A percentile compares a stretch with the other conserved stretches of the same genome.
Conservation (phyloP, 2,329 filamentous ascomycete species). For the Neoascochyta sp. region DNA sequence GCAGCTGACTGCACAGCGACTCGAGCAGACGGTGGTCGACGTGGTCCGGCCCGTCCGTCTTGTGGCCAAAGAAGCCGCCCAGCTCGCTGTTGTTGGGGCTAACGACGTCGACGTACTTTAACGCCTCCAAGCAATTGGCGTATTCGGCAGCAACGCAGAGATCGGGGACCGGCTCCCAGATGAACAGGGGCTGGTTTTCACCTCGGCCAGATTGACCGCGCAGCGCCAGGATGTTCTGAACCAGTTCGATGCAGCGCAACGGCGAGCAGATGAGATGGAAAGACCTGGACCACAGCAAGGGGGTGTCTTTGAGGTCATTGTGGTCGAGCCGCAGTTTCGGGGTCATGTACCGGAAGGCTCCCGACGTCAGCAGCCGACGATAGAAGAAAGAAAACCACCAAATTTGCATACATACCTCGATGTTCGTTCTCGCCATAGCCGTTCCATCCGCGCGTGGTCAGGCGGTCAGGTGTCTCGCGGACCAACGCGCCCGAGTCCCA, state of each 20-base stretch:
- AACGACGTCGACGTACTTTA: constrained; percentile 56
- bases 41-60: constrained; percentile 29
- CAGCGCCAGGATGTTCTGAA: constrained; percentile 62
- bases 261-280: constrained; percentile 89
- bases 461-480: constrained; percentile 60
- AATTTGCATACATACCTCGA: constrained; percentile 46
- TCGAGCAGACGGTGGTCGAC: constrained; percentile 42
- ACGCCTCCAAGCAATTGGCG: constrained; percentile 51
- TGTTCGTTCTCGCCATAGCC: constrained; percentile 71
- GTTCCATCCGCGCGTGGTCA: constrained; percentile 91
- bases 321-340: constrained; percentile 79
- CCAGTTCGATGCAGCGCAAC: constrained; percentile 69
- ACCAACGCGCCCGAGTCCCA: constrained; percentile 76
- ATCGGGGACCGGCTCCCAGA: constrained; percentile 96
- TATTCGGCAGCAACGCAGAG: constrained; percentile 68
- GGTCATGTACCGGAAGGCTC: constrained; percentile 80
- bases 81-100: constrained; percentile 87
- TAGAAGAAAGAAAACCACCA: too few species aligned
- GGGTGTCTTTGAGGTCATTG: constrained; percentile 59
- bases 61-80: constrained; percentile 71
- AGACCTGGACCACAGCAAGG: constrained; percentile 66
- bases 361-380: constrained; percentile 1
- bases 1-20: constrained; percentile 38
- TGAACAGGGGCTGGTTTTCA: constrained; percentile 59
- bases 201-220: constrained; percentile 39